Evolutionary conservation across 1,284 basidiomycete species (phyloP), one percentile per base, ranked within the genome.

Genomic region (Melampsora abietis-canadensis): DNA sequence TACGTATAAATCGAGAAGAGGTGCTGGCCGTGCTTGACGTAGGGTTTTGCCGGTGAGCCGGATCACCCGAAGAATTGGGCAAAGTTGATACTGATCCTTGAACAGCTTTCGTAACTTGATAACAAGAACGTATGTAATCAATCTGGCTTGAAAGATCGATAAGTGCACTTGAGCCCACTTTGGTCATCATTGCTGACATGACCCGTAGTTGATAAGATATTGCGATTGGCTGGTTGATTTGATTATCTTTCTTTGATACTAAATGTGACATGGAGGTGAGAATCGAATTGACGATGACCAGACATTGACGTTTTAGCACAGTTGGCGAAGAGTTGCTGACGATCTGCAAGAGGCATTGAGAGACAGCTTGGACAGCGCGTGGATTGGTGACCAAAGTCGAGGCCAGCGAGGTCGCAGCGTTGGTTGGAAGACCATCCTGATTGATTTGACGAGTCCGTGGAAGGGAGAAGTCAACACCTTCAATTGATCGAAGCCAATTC

Each of bases 91-190:
- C 15, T 51, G 40, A 19, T 8, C 54, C 63, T 24, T 48, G 51
- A 12, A 67, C 57, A 21, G 66, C 30, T 37, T 34, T 34, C 37
- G 44, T 57, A 14, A 24, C 24, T 21, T 66, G 72, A 47, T 74
- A 74, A n/a, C 51, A 74, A 15, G n/a, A 27, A 34, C 59, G 64
- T 24, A 74, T 61, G 60, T 40, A 48, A 51, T 60, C 46, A 15
- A 74, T 62, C 34, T 67, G 72, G 37, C 60, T 64, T 10, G 72
- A 51, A 40, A 74, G 30, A 59, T 67, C 66, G 64, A 66, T 74
- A 12, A 74, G 47, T 27, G 63, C 62, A 14, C 37, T 46, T n/a
- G 63, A 60, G 12, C 70, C 72, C 10, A 66, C 57, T 62, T 74
- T 74, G 64, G 59, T 44, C 21, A 61, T 60, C 40, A 74, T 61